Evolutionary conservation across 1,139 yeast genomes (phyloP).

Genomic region (Yamadazyma siamensis): DNA sequence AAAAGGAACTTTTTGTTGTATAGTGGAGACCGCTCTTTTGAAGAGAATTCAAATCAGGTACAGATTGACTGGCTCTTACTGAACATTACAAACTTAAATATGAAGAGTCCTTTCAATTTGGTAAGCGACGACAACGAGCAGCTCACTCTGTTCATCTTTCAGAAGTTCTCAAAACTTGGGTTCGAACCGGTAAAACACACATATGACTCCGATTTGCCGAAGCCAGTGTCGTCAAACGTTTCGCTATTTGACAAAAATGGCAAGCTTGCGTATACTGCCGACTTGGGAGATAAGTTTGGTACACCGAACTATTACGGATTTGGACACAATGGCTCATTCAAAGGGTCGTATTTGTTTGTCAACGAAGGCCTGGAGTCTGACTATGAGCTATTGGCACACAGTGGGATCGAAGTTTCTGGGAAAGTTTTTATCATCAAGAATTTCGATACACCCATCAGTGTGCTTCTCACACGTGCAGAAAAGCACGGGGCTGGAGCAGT

Average conservation of each 20-base stretch:
- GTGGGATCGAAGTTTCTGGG: slow-evolving; percentile 19
- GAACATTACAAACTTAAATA: slow-evolving; percentile 20
- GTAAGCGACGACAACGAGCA: slow-evolving; percentile 25
- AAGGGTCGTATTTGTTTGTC: slow-evolving; percentile 26
- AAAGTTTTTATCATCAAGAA: slow-evolving; percentile 32
- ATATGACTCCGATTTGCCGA: slow-evolving; percentile 16
- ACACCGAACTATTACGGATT: slow-evolving; percentile 39
- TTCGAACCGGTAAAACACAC: slow-evolving; percentile 21
- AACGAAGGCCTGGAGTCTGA: slow-evolving; percentile 32
- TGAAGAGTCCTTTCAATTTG: slow-evolving; percentile 19
- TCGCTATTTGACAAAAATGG: slow-evolving; percentile 22
- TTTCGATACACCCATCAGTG: slow-evolving; percentile 15
- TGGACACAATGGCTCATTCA: slow-evolving; percentile 27
- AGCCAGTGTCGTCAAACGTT: slow-evolving; percentile 25
- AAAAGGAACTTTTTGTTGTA: slow-evolving; percentile 38
- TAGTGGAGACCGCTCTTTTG: slow-evolving; percentile 23
- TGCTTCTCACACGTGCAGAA: slow-evolving; percentile 27
- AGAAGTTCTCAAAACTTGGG: slow-evolving; percentile 26
- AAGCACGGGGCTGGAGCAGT: slow-evolving; percentile 27
- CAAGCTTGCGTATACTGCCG: slow-evolving; percentile 23
- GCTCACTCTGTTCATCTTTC: slow-evolving; percentile 23
- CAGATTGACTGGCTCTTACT: slow-evolving; percentile 24
- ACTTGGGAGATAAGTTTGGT: slow-evolving; percentile 22
- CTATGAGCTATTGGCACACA: slow-evolving; percentile 18
- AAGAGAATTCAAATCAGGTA: slow-evolving; percentile 25